These are phyloP conservation scores for Epicoccum nigrum DNA, from an alignment of 2,329 filamentous ascomycete genomes.

Conservation along the genomic window DNA sequence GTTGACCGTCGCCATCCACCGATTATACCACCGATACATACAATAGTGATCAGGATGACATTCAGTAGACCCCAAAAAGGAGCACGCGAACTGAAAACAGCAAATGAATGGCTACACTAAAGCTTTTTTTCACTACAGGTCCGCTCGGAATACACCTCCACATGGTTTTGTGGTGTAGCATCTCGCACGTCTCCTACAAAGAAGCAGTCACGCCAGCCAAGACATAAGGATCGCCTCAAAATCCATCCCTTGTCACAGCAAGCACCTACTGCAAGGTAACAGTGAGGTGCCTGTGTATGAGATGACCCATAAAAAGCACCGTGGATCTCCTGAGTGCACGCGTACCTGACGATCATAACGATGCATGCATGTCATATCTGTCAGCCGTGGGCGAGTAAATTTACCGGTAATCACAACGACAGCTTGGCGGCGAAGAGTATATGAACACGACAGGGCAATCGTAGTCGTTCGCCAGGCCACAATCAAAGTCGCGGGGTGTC, in stretches of 20 bases:
- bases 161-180: too few relatives aligned
- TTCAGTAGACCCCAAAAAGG: too few relatives aligned
- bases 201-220: background rate
- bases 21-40: too few relatives aligned
- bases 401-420: constrained; percentile 11
- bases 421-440: constrained; percentile 22
- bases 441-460: constrained; percentile 12
- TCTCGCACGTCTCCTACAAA: background rate
- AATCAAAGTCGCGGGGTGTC: constrained; percentile 21
- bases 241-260: too few relatives aligned
- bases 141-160: too few relatives aligned
- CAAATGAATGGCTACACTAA: too few relatives aligned
- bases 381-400: constrained; percentile 12
- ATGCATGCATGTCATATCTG: constrained; percentile 21
- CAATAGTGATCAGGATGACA: too few relatives aligned
- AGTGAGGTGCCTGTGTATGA: background rate
- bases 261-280: background rate
- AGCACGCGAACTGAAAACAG: too few relatives aligned
- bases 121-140: too few relatives aligned
- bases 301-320: background rate
- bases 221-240: background rate
- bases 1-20: background rate
- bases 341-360: constrained; percentile 30
- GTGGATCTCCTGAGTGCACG: background rate
- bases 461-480: constrained; percentile 6